Conservation (phyloP, 768 basidiomycete species). For the Lactarius sanguifluus region DNA sequence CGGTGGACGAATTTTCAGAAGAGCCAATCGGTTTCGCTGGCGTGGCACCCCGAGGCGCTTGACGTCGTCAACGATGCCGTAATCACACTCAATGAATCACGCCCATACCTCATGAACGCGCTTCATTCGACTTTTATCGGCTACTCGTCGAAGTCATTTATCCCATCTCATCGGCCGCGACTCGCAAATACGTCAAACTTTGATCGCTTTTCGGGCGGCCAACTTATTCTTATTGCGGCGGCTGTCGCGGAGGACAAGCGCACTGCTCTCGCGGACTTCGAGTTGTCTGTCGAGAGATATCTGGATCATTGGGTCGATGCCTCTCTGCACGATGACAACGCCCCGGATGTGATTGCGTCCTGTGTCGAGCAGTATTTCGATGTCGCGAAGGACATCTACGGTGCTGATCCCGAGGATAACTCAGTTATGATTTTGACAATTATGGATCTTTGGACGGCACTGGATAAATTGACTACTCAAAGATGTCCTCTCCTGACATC, state of each 20-base stretch:
- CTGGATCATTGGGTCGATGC: not conserved
- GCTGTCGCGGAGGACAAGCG: not conserved
- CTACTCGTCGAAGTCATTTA: not conserved
- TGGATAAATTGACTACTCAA: not conserved
- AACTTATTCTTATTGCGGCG: not conserved
- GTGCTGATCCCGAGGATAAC: not conserved
- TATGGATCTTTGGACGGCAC: not conserved
- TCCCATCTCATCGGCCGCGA: not conserved
- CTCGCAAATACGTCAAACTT: not conserved
- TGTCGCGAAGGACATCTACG: not conserved
- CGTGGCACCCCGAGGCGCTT: not conserved
- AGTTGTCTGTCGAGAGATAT: not conserved
- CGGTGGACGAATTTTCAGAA: not conserved
- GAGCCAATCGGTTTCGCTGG: not conserved
- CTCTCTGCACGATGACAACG: not conserved
- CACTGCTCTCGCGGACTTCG: conserved; percentile 1
- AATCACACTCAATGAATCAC: not conserved
- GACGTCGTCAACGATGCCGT: not conserved
- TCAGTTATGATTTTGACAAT: not conserved
- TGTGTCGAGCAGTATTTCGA: not conserved
- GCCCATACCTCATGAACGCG: not conserved
- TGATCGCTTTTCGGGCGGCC: not conserved
- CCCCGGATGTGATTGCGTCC: not conserved
- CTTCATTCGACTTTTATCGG: not conserved
- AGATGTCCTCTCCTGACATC: not conserved